Base-by-base conservation (phyloP, 805 yeast species). In the Spathaspora girioi region DNA sequence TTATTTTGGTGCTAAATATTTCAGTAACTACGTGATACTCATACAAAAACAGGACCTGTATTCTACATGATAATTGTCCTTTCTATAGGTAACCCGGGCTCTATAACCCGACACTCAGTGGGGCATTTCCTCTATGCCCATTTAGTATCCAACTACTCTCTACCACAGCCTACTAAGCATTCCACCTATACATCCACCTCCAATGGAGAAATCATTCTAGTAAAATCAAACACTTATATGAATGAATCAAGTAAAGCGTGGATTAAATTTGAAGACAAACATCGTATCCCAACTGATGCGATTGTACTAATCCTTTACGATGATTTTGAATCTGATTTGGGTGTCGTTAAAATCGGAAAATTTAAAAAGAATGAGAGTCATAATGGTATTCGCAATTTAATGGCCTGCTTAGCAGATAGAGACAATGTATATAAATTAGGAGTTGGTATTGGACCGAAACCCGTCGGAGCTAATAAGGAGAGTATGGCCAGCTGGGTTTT, bases 381-480 rank as follows among this genome's bases (percentile, higher is more conserved):
- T 54, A 71, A 71, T 49, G 78, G 78, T 5, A 55, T 73, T 42
- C 67, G 65, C 48, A 59, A 66, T 11, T 53, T 70, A 14, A 46
- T 53, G 18, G 14, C 40, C 8, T 35, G 40, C 8, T 35, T 35
- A 8, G 7, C 40, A 11, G 17, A 18, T 27, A 43, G 38, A 38
- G 45, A 48, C 31, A 15, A 38, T 2, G 46, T 45, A 5, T 68
- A 55, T 48, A 73, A 71, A 54, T 57, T 73, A 17, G 77, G 75
- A 0, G 55, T 73, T 3, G 77, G 75, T 1, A 69, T 73, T 26
- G 78, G 78, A 1, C 78, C 78, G 5, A 73, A 73, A 52, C 78
- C 77, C 1, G 32, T 48, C n/a, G 62, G 57, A 50, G 69, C 75
- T 1, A 57, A 65, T 8, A 61, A 59, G 40, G 71, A 66, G 45